Conservation (phyloP, 192 early-diverging fungal genomes). For the Podila horticola region DNA sequence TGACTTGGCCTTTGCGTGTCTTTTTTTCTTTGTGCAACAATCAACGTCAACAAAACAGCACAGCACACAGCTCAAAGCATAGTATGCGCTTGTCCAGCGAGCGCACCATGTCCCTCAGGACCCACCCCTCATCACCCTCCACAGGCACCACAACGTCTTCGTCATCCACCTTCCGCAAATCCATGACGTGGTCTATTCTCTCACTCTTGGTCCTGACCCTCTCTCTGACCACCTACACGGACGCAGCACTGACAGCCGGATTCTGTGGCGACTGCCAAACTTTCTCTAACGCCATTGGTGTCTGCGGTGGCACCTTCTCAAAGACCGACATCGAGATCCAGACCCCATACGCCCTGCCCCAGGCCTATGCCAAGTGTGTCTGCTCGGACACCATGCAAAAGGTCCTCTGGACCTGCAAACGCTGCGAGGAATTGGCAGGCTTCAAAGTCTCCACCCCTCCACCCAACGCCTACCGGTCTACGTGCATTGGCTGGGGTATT, state of each 20-base stretch:
- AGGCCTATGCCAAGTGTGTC: constrained; percentile 24
- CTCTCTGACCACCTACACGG: constrained; percentile 13
- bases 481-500: constrained; percentile 14
- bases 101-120: not conserved
- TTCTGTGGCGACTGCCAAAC: constrained; percentile 51
- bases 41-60: constrained; percentile 1
- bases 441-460: not conserved
- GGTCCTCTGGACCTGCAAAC: constrained; percentile 43
- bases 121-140: not conserved
- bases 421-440: constrained; percentile 26
- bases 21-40: not conserved
- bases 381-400: constrained; percentile 29
- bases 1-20: not conserved
- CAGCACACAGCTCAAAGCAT: not conserved
- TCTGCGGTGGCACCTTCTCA: constrained; percentile 32
- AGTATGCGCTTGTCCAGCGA: not conserved
- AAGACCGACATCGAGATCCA: constrained; percentile 27
- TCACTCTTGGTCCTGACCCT: constrained; percentile 14
- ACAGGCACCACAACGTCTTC: not conserved
- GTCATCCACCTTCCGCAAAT: not conserved
- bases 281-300: constrained; percentile 32
- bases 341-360: constrained; percentile 22
- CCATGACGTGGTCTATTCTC: not conserved
- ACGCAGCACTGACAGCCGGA: constrained; percentile 15
- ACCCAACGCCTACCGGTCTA: constrained; percentile 19